Base-by-base conservation (phyloP, 495 filamentous ascomycete species). In the Lasiosphaeria ovina region DNA sequence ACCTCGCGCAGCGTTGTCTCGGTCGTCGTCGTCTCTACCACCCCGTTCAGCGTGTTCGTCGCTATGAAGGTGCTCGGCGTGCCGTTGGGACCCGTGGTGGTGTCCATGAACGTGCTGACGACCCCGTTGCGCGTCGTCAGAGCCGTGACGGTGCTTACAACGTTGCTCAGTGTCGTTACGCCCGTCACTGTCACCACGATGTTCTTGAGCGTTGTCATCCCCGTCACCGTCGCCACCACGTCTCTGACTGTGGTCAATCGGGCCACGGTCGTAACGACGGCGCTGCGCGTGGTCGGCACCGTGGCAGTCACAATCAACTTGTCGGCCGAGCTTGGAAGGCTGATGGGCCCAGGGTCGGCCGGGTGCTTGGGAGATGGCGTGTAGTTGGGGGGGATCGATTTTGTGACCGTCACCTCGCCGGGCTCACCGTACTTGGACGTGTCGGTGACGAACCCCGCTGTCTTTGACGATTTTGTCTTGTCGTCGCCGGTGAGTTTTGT, bases 1-100 rank as follows among this genome's bases (percentile, higher is more conserved):
- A 55, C 52, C 5, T 16, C 56, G 55, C 58, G 48, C 10, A 63
- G 6, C 0, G 57, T 62, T 12, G 58, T 63, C 40, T 62, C 59
- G 10, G 54, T 60, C 11, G 54, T 58, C 31, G 61, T 35, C 8
- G 55, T 35, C 14, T 63, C 62, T 3, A 67, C 61, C 3, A 58
- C 53, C 4, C 65, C 65, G 16, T 65, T 58, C 16, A 65, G 54
- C 14, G 58, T 58, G 16, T 32, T 61, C 49, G 35, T 33, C 32
- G 14, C 51, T 12, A 36, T n/a, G 16, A 57, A 48, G 14, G 44
- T 35, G 16, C 8, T 49, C 7, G 33, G 6, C 0, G 38, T 31
- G 31, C 44, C 44, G 33, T 48, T n/a, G 42, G 11, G 7, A 3
- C 24, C 24, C 14, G 31, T 49, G 3, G 40, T 50, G 17, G 16